Percentiles rank a stretch among this genome's conserved stretches.
phyloP scores from a whole-genome alignment of 495 filamentous ascomycete genomes.

The Cladorrhinum samala region DNA sequence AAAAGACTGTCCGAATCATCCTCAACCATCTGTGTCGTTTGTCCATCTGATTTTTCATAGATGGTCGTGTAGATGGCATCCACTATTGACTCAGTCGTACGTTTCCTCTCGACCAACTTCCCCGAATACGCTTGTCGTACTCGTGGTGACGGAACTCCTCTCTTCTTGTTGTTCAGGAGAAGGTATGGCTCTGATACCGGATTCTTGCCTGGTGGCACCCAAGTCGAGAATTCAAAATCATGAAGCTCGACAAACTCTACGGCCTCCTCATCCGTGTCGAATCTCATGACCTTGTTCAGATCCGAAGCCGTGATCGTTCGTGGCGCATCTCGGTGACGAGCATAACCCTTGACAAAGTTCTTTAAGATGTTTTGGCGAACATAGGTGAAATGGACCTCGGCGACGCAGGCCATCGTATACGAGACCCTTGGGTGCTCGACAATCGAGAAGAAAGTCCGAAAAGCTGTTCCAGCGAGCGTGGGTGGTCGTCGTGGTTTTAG shows the following conservation, averaged over 20 bases:
- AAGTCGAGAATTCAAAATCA: slow-evolving; percentile 52
- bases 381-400: slow-evolving; percentile 81
- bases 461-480: slow-evolving; percentile 57
- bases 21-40: neutral
- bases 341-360: slow-evolving; percentile 55
- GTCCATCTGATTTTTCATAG: slow-evolving; percentile 24
- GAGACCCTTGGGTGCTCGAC: slow-evolving; percentile 64
- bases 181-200: slow-evolving; percentile 49
- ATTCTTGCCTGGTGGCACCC: slow-evolving; percentile 20
- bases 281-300: slow-evolving; percentile 59
- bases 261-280: slow-evolving; percentile 68
- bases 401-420: slow-evolving; percentile 90
- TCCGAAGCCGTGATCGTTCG: slow-evolving; percentile 69
- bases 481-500: slow-evolving; percentile 31
- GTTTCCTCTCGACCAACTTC: slow-evolving; percentile 44
- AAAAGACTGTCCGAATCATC: slow-evolving; percentile 24
- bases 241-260: slow-evolving; percentile 63
- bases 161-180: slow-evolving; percentile 30
- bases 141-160: slow-evolving; percentile 30
- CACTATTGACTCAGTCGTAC: slow-evolving; percentile 33
- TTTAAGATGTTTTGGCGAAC: slow-evolving; percentile 72
- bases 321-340: slow-evolving; percentile 58
- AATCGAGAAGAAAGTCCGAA: slow-evolving; percentile 66
- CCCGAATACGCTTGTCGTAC: slow-evolving; percentile 39
- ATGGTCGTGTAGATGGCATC: slow-evolving; percentile 42